Evolutionary conservation across 768 basidiomycete genomes (phyloP).

Genomic region (Xerocomus potaroensis): DNA sequence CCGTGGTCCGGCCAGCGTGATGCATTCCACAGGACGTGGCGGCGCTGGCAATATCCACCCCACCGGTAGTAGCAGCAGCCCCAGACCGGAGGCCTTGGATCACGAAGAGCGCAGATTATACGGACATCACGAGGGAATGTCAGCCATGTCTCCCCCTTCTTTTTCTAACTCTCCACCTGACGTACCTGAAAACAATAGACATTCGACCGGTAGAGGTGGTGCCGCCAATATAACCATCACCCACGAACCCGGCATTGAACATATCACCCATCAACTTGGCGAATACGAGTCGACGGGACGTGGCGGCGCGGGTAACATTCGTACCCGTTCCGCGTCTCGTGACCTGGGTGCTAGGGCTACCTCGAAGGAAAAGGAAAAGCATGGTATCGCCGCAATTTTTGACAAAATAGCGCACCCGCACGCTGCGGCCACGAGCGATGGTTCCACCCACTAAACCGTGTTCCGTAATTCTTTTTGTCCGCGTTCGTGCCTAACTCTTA

Average conservation of each 20-base stretch:
- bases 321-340: constrained; percentile 33
- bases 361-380: constrained; percentile 31
- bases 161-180: too few species aligned
- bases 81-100: constrained; percentile 25
- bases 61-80: constrained; percentile 19
- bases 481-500: too few species aligned
- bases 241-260: constrained; percentile 38
- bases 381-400: constrained; percentile 28
- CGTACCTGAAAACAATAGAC: too few species aligned
- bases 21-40: constrained; percentile 57
- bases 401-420: constrained; percentile 28
- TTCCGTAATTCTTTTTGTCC: too few species aligned
- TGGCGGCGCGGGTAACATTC: constrained; percentile 62
- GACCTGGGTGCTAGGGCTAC: constrained; percentile 22
- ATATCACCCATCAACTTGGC: constrained; percentile 15
- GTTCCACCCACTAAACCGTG: not conserved
- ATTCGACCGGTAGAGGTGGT: constrained; percentile 71
- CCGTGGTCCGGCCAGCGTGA: constrained; percentile 30
- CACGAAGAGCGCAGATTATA: constrained; percentile 33
- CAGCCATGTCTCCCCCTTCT: constrained; percentile 18
- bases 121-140: constrained; percentile 37
- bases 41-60: constrained; percentile 55
- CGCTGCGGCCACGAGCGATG: not conserved
- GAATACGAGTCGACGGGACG: constrained; percentile 47
- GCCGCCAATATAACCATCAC: constrained; percentile 49